Evolutionary conservation across 2,329 filamentous ascomycete genomes (phyloP).

Genomic region (Cercospora beticola): DNA sequence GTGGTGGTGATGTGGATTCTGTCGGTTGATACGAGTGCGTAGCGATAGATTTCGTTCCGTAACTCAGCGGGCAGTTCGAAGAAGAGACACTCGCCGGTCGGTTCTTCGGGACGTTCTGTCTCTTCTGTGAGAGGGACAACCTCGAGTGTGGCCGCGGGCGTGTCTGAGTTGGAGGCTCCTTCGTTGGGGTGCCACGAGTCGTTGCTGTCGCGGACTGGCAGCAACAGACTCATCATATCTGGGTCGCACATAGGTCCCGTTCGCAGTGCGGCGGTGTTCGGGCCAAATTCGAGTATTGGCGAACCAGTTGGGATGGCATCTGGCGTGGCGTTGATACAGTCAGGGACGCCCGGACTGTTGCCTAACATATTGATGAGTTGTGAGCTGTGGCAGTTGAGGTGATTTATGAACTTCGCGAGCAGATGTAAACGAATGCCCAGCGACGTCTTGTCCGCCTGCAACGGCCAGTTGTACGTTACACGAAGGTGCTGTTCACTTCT

Average conservation of each 20-base stretch:
- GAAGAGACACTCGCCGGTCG: neutral
- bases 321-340: too few relatives aligned
- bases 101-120: neutral
- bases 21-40: neutral
- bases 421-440: neutral
- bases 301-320: neutral
- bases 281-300: neutral
- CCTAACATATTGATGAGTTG: neutral
- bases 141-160: neutral
- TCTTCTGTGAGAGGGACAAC: neutral
- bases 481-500: neutral
- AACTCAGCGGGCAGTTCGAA: conserved; percentile 11
- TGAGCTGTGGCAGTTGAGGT: neutral
- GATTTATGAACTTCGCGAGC: neutral
- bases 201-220: neutral
- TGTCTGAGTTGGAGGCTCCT: neutral
- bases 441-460: neutral
- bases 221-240: neutral
- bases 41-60: conserved; percentile 15
- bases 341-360: neutral
- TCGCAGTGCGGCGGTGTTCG: neutral
- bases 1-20: conserved; percentile 5
- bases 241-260: neutral
- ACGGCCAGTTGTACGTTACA: neutral
- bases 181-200: neutral